phyloP scores from a whole-genome alignment of 1,284 basidiomycete genomes.

The Agroathelia rolfsii region DNA sequence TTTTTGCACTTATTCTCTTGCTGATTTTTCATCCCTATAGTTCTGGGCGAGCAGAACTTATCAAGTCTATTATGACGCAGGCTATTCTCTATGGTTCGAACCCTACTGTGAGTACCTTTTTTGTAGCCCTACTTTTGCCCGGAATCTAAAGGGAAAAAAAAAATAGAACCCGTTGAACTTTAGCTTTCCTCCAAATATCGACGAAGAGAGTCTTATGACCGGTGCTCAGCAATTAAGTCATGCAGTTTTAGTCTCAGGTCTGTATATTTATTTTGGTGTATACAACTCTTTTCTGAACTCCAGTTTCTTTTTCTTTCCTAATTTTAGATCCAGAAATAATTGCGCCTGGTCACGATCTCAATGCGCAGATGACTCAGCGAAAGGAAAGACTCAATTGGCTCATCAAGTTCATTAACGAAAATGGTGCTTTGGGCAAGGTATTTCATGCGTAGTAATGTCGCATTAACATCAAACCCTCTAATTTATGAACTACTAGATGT shows the following conservation, averaged over 20 bases:
- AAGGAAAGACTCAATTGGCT: constrained; percentile 73
- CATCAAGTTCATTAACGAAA: constrained; percentile 82
- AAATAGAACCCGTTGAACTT: constrained; percentile 76
- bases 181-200: constrained; percentile 69
- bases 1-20: constrained; percentile 13
- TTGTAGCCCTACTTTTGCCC: no score
- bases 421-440: constrained; percentile 69
- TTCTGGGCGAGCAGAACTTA: constrained; percentile 53
- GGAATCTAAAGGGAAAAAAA: no score
- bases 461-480: no score
- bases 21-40: no score
- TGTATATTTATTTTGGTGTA: constrained; percentile 10
- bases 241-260: constrained; percentile 64
- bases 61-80: constrained; percentile 81
- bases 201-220: constrained; percentile 72
- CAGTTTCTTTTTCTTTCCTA: no score
- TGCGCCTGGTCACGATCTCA: constrained; percentile 71
- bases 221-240: constrained; percentile 72
- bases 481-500: constrained; percentile 70
- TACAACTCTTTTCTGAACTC: constrained; percentile 1
- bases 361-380: constrained; percentile 68
- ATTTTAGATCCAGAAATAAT: constrained; percentile 61
- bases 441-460: no score
- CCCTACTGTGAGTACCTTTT: constrained; percentile 41
- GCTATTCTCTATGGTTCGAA: constrained; percentile 76